Base-by-base conservation (phyloP, 2,329 filamentous ascomycete species). In the Endothia cerciana region DNA sequence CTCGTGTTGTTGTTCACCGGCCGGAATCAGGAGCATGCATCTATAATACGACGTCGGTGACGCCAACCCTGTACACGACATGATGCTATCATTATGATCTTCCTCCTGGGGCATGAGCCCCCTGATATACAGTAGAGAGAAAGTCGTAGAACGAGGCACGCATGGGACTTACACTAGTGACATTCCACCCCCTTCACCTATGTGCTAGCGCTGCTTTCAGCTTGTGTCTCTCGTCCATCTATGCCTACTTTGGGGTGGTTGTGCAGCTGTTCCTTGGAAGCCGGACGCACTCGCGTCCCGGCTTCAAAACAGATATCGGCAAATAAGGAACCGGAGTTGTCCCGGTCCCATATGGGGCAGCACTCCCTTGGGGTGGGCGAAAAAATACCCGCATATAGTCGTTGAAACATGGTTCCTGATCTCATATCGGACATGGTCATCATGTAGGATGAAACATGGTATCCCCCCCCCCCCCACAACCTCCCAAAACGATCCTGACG, bases 41-140 rank as follows among this genome's bases (percentile, higher is more conserved):
- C 13, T 6, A 30, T 51, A 51, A 51, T 51, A 28, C 47, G 47
- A 51, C 25, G 47, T 51, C 47, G 47, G 47, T 51, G 47, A 51
- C 47, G 28, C 47, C 5, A 28, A 28, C 11, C 22, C 47, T 28
- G 22, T 28, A 13, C 25, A 28, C 47, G 8, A 51, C 25, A 51
- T 8, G 47, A 51, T 10, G 28, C 28, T 28, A 51, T 5, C 17
- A 25, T 51, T 51, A 28, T 17, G 25, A 30, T 15, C 47, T 15
- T 22, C 22, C n/a, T n/a, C n/a, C n/a, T n/a, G n/a, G n/a, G n/a
- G n/a, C n/a, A n/a, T n/a, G n/a, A n/a, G n/a, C n/a, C n/a, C n/a
- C n/a, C n/a, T n/a, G n/a, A n/a, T n/a, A n/a, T n/a, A n/a, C n/a
- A 36, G 33, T 10, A 36, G 33, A 36, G n/a, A n/a, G n/a, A 36